Percentiles rank a stretch among this genome's conserved stretches.
Conservation (phyloP, 78 protist species). For the Dictyostelium brefeldianum region DNA sequence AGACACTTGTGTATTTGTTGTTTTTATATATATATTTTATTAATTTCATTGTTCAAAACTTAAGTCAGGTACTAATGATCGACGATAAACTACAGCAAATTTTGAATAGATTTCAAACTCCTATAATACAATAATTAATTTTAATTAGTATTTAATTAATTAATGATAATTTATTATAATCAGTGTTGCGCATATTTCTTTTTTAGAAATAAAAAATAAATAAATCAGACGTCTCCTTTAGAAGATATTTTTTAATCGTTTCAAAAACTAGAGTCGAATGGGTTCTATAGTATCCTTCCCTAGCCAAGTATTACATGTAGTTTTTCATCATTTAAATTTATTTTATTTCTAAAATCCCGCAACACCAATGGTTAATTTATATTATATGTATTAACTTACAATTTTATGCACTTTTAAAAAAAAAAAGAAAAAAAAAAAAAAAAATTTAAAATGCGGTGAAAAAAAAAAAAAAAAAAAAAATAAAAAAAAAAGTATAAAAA, state of each 20-base stretch:
- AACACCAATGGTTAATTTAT: no score
- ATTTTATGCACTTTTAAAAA: not conserved
- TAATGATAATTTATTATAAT: not conserved
- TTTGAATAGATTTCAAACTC: no score
- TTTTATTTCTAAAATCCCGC: no score
- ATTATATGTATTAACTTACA: no score
- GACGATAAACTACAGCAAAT: no score
- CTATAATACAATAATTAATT: no score
- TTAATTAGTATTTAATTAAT: no score
- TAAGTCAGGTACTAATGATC: not conserved
- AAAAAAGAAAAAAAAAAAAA: conserved; percentile 11
- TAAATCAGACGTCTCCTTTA: conserved; percentile 31
- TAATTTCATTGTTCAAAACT: no score
- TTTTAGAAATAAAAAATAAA: not conserved
- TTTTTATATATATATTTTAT: no score
- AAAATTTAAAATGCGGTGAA: not conserved
- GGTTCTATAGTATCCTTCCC: conserved; percentile 1
- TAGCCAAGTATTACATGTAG: not conserved
- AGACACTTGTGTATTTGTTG: no score
- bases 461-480: conserved; percentile 11
- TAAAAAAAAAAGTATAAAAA: not conserved
- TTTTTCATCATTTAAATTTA: conserved; percentile 6
- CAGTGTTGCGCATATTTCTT: not conserved
- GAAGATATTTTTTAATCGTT: not conserved
- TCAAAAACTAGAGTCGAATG: not conserved